phyloP scores from a whole-genome alignment of 2,329 filamentous ascomycete species.

The Colletotrichum liaoningense region DNA sequence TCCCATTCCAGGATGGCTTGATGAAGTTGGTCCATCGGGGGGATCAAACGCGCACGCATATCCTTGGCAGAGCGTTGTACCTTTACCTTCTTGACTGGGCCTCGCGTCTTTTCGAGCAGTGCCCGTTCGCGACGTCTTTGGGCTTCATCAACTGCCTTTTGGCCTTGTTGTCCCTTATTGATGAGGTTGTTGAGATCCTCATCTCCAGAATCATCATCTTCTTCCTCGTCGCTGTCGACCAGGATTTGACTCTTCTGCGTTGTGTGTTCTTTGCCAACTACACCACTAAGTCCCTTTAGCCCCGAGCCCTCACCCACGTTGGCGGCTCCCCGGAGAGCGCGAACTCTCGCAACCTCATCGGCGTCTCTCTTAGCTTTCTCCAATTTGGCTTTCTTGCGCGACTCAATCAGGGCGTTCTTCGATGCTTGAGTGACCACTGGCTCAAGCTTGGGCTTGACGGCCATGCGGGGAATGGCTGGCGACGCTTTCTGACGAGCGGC shows the following conservation, averaged over 20 bases:
- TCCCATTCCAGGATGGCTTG: constrained; percentile 92
- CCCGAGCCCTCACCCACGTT: constrained; percentile 85
- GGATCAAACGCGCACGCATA: constrained; percentile 91
- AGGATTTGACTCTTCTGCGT: constrained; percentile 86
- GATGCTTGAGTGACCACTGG: constrained; percentile 21
- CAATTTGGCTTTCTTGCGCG: constrained; percentile 56
- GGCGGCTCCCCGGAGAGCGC: constrained; percentile 65
- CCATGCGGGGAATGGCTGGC: constrained; percentile 26
- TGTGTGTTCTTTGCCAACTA: constrained; percentile 82
- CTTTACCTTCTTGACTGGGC: constrained; percentile 86
- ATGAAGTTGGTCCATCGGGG: constrained; percentile 87
- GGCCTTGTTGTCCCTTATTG: constrained; percentile 57
- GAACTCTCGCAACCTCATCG: constrained; percentile 77
- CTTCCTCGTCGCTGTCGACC: constrained; percentile 81
- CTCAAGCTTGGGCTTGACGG: constrained; percentile 26
- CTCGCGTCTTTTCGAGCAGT: constrained; percentile 67
- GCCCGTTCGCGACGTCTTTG: constrained; percentile 57
- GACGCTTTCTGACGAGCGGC: constrained; percentile 48
- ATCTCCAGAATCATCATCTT: constrained; percentile 71
- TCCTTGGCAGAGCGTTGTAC: constrained; percentile 88
- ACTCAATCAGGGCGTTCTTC: constrained; percentile 36
- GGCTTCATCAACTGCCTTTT: constrained; percentile 61
- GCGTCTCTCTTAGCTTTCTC: constrained; percentile 79
- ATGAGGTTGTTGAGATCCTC: constrained; percentile 57
- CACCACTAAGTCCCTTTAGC: constrained; percentile 74